Base-by-base conservation (phyloP, 306 rosid species). In the Begonia fuchsioides region DNA sequence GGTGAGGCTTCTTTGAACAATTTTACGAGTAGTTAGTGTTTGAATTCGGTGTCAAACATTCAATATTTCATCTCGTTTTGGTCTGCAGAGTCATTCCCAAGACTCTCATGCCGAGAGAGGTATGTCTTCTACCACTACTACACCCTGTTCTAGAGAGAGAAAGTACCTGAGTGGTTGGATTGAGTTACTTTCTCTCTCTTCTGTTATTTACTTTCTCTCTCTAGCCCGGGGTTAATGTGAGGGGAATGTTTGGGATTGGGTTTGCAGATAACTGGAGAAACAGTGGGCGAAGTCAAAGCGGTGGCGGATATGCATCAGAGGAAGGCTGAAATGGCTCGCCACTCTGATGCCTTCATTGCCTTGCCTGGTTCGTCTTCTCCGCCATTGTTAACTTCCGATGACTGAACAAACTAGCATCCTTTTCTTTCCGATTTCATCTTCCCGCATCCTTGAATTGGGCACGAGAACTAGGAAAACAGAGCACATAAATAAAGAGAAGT, bases 101-200 rank as follows among this genome's bases (percentile, higher is more conserved):
- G 86, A 79, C 95, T 32, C 84, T 90, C 44, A 90, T 81, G 95
- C 95, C 97, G 16, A 90, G 95, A 79, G 97, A 90, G 95, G 97
- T 90, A 75, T 51, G 70, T 68, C 51, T 18, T n/a, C 35, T 49
- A n/a, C 45, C 38, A n/a, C n/a, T n/a, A 15, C 26, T 3, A 32
- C 68, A 17, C 16, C 47, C 59, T 46, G 26, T 49, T 63, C 76
- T 44, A 32, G 53, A 59, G 72, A 57, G 20, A 20, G 41, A 47
- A 52, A 14, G 44, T 38, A 48, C 57, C 43, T 51, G 59, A 66
- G 5, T 18, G 18, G 9, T 41, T 32, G 38, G 8, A 41, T 10
- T 41, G 45, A 41, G 12, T n/a, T 2, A 10, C 12, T 1, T 1
- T n/a, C 8, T 4, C 35, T 26, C 8, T 26, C 8, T 26, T 26